phyloP scores from a whole-genome alignment of 116 monocot genomes.

The Papilionanthe hybrid region DNA sequence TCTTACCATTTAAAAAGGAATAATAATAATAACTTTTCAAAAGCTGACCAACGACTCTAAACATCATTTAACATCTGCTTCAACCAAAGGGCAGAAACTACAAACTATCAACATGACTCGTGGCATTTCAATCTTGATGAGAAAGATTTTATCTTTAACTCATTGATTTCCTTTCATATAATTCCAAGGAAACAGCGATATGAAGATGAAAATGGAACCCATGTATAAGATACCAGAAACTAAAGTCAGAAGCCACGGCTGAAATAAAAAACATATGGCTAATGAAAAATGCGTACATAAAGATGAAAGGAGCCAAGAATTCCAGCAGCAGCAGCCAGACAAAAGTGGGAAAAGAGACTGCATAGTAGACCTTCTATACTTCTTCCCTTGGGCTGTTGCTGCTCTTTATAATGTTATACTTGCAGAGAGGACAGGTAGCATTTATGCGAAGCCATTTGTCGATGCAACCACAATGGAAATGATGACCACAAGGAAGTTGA shows the following conservation, averaged over 20 bases:
- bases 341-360: background rate
- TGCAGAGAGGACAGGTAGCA: slow-evolving; percentile 65
- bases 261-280: background rate
- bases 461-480: slow-evolving; percentile 51
- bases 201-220: background rate
- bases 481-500: slow-evolving; percentile 48
- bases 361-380: slow-evolving; percentile 11
- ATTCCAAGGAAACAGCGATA: background rate
- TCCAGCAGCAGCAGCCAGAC: too few species aligned
- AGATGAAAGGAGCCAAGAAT: too few species aligned
- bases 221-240: background rate
- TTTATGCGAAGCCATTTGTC: slow-evolving; percentile 62
- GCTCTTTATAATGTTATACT: slow-evolving; percentile 37
- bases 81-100: background rate
- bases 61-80: background rate
- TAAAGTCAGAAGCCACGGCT: background rate
- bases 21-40: background rate
- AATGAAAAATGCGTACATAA: background rate
- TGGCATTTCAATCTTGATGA: background rate
- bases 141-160: background rate
- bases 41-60: background rate
- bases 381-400: slow-evolving; percentile 28
- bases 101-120: background rate
- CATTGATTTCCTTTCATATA: background rate
- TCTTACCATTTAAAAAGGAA: too few species aligned